Percentiles rank a stretch among this genome's conserved stretches.
Evolutionary conservation across 2,329 filamentous ascomycete genomes (phyloP).

Genomic region (Cytospora piceicola): DNA sequence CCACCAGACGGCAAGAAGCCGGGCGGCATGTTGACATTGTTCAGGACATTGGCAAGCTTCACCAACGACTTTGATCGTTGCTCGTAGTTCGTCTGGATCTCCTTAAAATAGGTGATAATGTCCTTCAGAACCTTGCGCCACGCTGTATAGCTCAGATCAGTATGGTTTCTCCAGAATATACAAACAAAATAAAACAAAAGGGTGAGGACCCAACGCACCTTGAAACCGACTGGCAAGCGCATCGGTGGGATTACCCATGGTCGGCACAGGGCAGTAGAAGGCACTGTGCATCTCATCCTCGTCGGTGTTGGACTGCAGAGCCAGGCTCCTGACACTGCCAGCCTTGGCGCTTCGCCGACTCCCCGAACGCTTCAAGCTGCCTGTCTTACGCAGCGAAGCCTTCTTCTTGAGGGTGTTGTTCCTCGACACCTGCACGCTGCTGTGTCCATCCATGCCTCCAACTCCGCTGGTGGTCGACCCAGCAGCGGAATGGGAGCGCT

Average conservation of each 20-base stretch:
- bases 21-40: conserved; percentile 75
- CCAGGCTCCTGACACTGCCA: conserved; percentile 83
- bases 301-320: conserved; percentile 69
- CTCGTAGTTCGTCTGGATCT: conserved; percentile 89
- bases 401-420: conserved; percentile 88
- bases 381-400: conserved; percentile 71
- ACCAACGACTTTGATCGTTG: conserved; percentile 78
- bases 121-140: conserved; percentile 97
- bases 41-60: conserved; percentile 82
- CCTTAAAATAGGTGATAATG: conserved; percentile 89
- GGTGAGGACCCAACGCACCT: conserved; percentile 55
- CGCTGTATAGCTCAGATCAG: conserved; percentile 53
- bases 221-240: conserved; percentile 86
- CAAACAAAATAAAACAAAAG: too few species aligned
- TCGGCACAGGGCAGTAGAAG: conserved; percentile 89
- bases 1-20: conserved; percentile 80
- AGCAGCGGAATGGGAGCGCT: conserved; percentile 65
- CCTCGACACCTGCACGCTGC: conserved; percentile 47
- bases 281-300: conserved; percentile 77
- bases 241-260: conserved; percentile 84
- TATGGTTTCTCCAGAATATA: background rate
- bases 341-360: conserved; percentile 83
- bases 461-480: conserved; percentile 56
- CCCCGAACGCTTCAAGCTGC: conserved; percentile 76
- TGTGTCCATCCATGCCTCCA: conserved; percentile 37